Evolutionary conservation across 2,329 filamentous ascomycete genomes (phyloP).

Genomic region (Stachybotrys chartarum): DNA sequence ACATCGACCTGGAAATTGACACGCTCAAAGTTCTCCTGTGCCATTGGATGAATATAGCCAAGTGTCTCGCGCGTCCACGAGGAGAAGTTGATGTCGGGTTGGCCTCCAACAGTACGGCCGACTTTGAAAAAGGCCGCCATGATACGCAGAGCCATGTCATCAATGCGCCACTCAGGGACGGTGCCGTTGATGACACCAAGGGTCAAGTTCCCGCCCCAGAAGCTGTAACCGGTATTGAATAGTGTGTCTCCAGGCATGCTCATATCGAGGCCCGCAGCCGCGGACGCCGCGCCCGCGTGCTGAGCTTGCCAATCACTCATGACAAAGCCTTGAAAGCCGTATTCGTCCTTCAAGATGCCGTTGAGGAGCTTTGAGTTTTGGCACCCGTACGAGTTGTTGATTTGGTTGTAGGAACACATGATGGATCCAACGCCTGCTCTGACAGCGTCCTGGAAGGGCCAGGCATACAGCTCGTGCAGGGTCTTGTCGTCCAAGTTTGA

Average conservation of each 20-base stretch:
- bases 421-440: slow-evolving; percentile 56
- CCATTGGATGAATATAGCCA: slow-evolving; percentile 59
- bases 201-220: slow-evolving; percentile 83
- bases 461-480: slow-evolving; percentile 68
- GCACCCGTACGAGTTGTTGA: slow-evolving; percentile 76
- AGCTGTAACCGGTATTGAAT: slow-evolving; percentile 67
- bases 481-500: slow-evolving; percentile 66
- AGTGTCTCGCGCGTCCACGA: slow-evolving; percentile 78
- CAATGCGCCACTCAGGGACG: slow-evolving; percentile 76
- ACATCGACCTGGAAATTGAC: slow-evolving; percentile 83
- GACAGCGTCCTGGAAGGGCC: slow-evolving; percentile 71
- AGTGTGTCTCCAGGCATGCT: slow-evolving; percentile 78
- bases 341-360: slow-evolving; percentile 67
- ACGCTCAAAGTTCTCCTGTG: slow-evolving; percentile 53
- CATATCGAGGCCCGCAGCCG: slow-evolving; percentile 75
- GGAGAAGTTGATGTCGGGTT: slow-evolving; percentile 67
- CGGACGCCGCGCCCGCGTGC: slow-evolving; percentile 59
- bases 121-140: slow-evolving; percentile 66
- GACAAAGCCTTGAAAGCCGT: slow-evolving; percentile 76
- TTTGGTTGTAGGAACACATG: slow-evolving; percentile 67
- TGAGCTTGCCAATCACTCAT: slow-evolving; percentile 78
- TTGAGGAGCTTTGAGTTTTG: slow-evolving; percentile 75
- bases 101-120: slow-evolving; percentile 40
- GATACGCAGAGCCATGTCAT: slow-evolving; percentile 87
- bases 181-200: slow-evolving; percentile 85